A percentile compares a stretch with the other conserved stretches of the same genome.
phyloP scores from a whole-genome alignment of 768 basidiomycete genomes.

The Gymnopilus junonius region DNA sequence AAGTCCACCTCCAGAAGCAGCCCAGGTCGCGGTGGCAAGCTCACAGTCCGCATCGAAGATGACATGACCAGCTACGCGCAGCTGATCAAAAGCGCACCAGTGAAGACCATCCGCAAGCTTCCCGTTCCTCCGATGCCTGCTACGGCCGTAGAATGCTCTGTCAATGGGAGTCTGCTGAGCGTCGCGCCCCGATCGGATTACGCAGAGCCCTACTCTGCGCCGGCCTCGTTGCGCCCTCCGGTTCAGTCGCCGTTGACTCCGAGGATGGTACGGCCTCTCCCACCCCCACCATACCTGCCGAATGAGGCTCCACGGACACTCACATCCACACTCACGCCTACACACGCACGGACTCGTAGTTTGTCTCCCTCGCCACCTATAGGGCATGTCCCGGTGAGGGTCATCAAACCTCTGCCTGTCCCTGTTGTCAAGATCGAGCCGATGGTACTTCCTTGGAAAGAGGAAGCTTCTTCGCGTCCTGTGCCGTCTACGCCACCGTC shows the following conservation, averaged over 20 bases:
- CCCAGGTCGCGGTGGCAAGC: conserved; percentile 15
- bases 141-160: conserved; percentile 1
- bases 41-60: conserved; percentile 19
- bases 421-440: neutral
- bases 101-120: conserved; percentile 10
- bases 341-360: neutral
- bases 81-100: conserved; percentile 20
- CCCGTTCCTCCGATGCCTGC: conserved; percentile 14
- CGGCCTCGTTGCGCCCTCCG: neutral
- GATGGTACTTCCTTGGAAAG: neutral
- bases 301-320: neutral
- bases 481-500: neutral
- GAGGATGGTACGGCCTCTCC: neutral
- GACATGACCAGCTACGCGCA: conserved; percentile 10
- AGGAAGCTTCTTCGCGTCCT: neutral
- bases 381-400: neutral
- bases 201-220: neutral
- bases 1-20: neutral
- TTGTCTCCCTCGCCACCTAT: neutral
- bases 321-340: neutral
- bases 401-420: conserved; percentile 9
- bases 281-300: neutral
- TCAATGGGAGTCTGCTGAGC: neutral
- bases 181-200: neutral
- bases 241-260: neutral